Percentiles rank a stretch among this genome's conserved stretches.
phyloP scores from a whole-genome alignment of 345 rosid species.

The Durio zibethinus region DNA sequence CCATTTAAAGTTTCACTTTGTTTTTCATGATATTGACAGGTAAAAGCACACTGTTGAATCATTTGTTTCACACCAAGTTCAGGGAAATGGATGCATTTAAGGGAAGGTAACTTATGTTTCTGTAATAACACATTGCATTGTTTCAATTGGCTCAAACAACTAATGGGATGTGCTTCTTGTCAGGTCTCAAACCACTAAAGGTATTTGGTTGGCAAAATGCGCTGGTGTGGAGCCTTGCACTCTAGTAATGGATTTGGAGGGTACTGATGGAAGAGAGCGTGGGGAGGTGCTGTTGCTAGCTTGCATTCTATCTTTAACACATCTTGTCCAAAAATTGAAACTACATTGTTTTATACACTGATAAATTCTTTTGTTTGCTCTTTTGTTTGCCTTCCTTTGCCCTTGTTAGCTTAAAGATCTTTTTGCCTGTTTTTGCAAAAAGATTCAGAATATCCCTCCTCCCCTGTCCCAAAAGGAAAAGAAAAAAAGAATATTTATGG shows the following conservation, averaged over 20 bases:
- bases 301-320: slow-evolving; percentile 4
- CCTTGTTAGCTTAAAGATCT: not conserved
- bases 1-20: slow-evolving; percentile 21
- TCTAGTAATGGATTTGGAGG: slow-evolving; percentile 97
- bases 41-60: slow-evolving; percentile 89
- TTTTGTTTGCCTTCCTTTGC: not conserved
- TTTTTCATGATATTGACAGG: slow-evolving; percentile 52
- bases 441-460: not conserved
- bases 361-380: not conserved
- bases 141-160: slow-evolving; percentile 17
- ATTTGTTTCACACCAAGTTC: slow-evolving; percentile 87
- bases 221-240: slow-evolving; percentile 92
- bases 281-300: slow-evolving; percentile 69
- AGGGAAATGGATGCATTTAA: slow-evolving; percentile 98
- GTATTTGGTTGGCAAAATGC: slow-evolving; percentile 92
- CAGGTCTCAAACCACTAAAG: slow-evolving; percentile 98
- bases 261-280: slow-evolving; percentile 99
- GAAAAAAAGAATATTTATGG: not conserved
- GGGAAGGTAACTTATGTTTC: slow-evolving; percentile 64
- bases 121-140: slow-evolving; percentile 12
- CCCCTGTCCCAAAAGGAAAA: not conserved
- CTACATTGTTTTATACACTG: not conserved
- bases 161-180: slow-evolving; percentile 15
- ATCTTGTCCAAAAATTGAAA: not conserved
- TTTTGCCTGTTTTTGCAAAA: not conserved